Evolutionary conservation across 1,284 basidiomycete genomes (phyloP).

Genomic region (Rhodofomes roseus): DNA sequence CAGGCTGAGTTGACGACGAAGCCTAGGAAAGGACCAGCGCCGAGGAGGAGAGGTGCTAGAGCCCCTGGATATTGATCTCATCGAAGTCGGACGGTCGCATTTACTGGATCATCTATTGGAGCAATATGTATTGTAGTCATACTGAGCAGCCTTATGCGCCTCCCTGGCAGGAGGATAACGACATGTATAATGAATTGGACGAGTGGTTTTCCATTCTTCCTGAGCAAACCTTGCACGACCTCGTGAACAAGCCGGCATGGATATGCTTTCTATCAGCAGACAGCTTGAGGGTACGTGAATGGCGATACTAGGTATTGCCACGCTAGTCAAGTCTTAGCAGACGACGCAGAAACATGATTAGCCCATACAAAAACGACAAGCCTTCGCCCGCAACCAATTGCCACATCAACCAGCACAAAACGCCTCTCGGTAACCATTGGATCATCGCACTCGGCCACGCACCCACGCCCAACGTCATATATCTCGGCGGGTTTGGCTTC

Average conservation of each 20-base stretch:
- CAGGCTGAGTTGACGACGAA: neutral
- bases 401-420: conserved; percentile 47
- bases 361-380: neutral
- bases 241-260: too few species aligned
- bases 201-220: too few species aligned
- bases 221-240: too few species aligned
- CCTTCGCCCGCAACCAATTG: neutral
- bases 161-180: too few species aligned
- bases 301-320: neutral
- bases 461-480: conserved; percentile 32
- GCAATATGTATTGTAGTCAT: too few species aligned
- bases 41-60: neutral
- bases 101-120: neutral
- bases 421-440: conserved; percentile 48
- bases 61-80: conserved; percentile 1
- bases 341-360: neutral
- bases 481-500: conserved; percentile 18
- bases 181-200: too few species aligned
- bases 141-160: too few species aligned
- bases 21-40: neutral
- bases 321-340: neutral
- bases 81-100: neutral
- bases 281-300: too few species aligned
- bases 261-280: too few species aligned
- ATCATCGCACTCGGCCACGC: conserved; percentile 39